Evolutionary conservation across 2,329 filamentous ascomycete genomes (phyloP).

Genomic region (Neonectria punicea): DNA sequence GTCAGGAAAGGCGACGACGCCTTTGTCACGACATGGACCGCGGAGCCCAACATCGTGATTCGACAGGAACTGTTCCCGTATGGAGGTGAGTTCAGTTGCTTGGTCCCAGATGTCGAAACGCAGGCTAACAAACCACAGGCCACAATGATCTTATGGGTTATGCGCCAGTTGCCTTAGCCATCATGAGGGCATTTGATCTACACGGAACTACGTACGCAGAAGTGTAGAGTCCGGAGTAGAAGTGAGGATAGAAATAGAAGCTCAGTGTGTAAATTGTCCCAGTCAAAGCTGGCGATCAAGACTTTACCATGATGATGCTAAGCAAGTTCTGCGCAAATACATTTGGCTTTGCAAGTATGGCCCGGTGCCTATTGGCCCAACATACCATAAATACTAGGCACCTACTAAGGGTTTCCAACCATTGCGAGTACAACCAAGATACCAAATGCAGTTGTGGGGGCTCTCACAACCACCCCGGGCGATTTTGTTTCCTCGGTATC

Average conservation of each 20-base stretch:
- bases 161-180: constrained; percentile 70
- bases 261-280: neutral
- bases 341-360: neutral
- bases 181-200: constrained; percentile 71
- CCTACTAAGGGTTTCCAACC: no score
- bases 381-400: no score
- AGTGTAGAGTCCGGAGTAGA: neutral
- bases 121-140: constrained; percentile 53
- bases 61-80: constrained; percentile 65
- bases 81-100: constrained; percentile 57
- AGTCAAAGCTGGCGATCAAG: neutral
- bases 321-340: neutral
- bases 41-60: constrained; percentile 59
- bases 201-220: constrained; percentile 45
- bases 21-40: constrained; percentile 59
- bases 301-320: neutral
- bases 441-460: no score
- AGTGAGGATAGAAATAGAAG: neutral
- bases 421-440: no score
- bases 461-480: no score
- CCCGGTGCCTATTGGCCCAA: neutral
- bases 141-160: constrained; percentile 78
- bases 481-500: no score
- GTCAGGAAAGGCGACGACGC: constrained; percentile 55
- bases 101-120: neutral